Percentiles rank a stretch among this genome's conserved stretches.
phyloP scores from a whole-genome alignment of 2,329 filamentous ascomycete genomes.

The Aspergillus ibericus region DNA sequence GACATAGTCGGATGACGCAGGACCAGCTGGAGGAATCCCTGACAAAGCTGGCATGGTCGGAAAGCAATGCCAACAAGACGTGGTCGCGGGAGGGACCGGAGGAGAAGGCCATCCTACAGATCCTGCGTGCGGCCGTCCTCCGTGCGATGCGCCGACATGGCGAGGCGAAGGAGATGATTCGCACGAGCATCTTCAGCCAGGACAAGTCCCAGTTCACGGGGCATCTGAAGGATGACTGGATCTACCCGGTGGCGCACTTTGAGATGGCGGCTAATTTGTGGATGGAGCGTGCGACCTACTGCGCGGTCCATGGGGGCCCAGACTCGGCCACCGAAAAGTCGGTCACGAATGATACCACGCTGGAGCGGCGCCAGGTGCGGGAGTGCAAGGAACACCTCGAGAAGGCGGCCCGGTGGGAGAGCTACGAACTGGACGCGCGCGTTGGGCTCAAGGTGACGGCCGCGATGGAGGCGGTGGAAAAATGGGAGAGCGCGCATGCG shows the following conservation, averaged over 20 bases:
- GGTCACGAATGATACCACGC: not conserved
- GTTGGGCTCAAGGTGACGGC: slow-evolving; percentile 51
- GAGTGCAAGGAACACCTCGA: slow-evolving; percentile 58
- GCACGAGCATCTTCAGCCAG: slow-evolving; percentile 62
- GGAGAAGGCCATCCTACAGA: slow-evolving; percentile 63
- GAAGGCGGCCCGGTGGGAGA: slow-evolving; percentile 60
- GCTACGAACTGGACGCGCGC: slow-evolving; percentile 62
- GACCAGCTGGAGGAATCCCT: slow-evolving; percentile 65
- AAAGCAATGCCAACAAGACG: slow-evolving; percentile 57
- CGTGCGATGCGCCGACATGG: slow-evolving; percentile 62
- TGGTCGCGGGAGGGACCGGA: slow-evolving; percentile 57
- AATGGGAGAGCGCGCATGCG: slow-evolving; percentile 40
- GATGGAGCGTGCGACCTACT: slow-evolving; percentile 58
- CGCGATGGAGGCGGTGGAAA: slow-evolving; percentile 45
- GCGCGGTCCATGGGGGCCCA: slow-evolving; percentile 31
- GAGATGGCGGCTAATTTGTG: slow-evolving; percentile 83
- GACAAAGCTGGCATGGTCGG: slow-evolving; percentile 65
- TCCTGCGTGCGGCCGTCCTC: slow-evolving; percentile 67
- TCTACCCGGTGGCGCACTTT: slow-evolving; percentile 75
- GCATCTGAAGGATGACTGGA: slow-evolving; percentile 56
- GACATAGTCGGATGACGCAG: slow-evolving; percentile 73
- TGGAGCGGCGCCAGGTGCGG: slow-evolving; percentile 45
- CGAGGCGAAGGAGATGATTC: slow-evolving; percentile 66
- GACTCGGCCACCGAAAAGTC: not conserved
- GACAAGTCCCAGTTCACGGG: slow-evolving; percentile 56